Evolutionary conservation across 2,329 filamentous ascomycete species (phyloP).

Genomic region (Curvularia verruculosa): DNA sequence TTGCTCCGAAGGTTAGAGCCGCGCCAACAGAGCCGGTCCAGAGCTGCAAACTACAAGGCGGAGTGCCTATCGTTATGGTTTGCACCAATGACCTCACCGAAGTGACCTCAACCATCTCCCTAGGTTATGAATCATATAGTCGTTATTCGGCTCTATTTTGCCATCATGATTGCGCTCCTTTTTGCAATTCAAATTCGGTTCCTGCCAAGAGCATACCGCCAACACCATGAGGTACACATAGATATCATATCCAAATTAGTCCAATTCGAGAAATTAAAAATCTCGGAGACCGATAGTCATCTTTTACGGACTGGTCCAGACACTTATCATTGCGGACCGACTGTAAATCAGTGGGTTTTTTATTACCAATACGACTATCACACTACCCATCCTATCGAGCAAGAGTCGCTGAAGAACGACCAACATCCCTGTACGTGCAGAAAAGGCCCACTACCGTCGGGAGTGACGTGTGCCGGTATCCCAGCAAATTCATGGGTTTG

Average conservation of each 20-base stretch:
- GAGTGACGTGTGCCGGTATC: neutral
- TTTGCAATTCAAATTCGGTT: neutral
- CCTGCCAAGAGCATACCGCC: conserved; percentile 10
- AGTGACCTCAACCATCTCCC: conserved; percentile 22
- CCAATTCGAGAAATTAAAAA: neutral
- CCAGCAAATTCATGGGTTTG: neutral
- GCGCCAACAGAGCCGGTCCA: conserved; percentile 16
- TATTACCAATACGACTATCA: neutral
- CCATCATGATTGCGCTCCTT: neutral
- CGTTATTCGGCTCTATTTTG: conserved; percentile 19
- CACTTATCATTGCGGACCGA: neutral
- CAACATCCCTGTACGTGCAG: conserved; percentile 4
- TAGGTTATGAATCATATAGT: conserved; percentile 25
- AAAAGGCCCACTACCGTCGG: neutral
- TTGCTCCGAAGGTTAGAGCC: conserved; percentile 14
- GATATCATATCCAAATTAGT: neutral
- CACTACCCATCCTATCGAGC: conserved; percentile 6
- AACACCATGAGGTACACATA: neutral
- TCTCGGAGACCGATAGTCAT: neutral
- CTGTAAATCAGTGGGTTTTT: neutral
- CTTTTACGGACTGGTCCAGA: no score
- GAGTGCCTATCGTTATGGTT: conserved; percentile 17
- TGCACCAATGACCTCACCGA: conserved; percentile 20
- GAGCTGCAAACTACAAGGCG: neutral
- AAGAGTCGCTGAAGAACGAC: neutral